A percentile compares a stretch with the other conserved stretches of the same genome.
Evolutionary conservation across 495 filamentous ascomycete genomes (phyloP).

Genomic region (Astrocystis sublimbata): DNA sequence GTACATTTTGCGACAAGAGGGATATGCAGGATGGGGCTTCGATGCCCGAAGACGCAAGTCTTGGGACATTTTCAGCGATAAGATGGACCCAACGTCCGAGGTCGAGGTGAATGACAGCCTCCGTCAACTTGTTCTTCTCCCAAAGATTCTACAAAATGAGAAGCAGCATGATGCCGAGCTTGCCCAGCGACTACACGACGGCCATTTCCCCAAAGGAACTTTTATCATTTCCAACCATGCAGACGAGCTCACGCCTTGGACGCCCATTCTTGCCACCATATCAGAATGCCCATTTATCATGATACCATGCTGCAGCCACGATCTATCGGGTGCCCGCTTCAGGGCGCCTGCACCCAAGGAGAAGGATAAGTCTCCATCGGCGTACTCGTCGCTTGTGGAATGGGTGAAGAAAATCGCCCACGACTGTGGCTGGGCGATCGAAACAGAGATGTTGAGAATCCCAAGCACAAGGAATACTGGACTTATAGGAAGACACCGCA

Average conservation of each 20-base stretch:
- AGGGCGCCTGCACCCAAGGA: slow-evolving; percentile 65
- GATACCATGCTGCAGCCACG: slow-evolving; percentile 93
- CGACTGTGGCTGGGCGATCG: slow-evolving; percentile 72
- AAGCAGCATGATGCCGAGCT: slow-evolving; percentile 30
- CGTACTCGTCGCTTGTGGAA: slow-evolving; percentile 72
- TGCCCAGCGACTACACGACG: slow-evolving; percentile 58
- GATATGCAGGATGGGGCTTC: slow-evolving; percentile 85
- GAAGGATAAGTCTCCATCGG: slow-evolving; percentile 51
- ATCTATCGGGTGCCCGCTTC: slow-evolving; percentile 71
- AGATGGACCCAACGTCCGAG: slow-evolving; percentile 34
- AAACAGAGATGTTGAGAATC: slow-evolving; percentile 80
- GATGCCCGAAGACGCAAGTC: slow-evolving; percentile 82
- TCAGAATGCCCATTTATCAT: slow-evolving; percentile 79
- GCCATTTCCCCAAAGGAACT: slow-evolving; percentile 69
- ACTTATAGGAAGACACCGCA: slow-evolving; percentile 61
- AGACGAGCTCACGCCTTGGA: slow-evolving; percentile 95
- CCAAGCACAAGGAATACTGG: slow-evolving; percentile 87
- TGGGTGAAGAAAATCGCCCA: slow-evolving; percentile 67
- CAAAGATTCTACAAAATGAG: slow-evolving; percentile 45
- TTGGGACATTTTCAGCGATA: slow-evolving; percentile 68
- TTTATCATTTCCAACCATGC: slow-evolving; percentile 98
- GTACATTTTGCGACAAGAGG: slow-evolving; percentile 77
- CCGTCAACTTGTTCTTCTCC: slow-evolving; percentile 73
- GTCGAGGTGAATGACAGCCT: slow-evolving; percentile 48
- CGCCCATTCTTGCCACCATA: slow-evolving; percentile 78